Percentiles rank a stretch among this genome's conserved stretches.
These are phyloP conservation scores for Xylariaceae sp. DNA, from an alignment of 2,329 filamentous ascomycete species.

Conservation along the genomic window DNA sequence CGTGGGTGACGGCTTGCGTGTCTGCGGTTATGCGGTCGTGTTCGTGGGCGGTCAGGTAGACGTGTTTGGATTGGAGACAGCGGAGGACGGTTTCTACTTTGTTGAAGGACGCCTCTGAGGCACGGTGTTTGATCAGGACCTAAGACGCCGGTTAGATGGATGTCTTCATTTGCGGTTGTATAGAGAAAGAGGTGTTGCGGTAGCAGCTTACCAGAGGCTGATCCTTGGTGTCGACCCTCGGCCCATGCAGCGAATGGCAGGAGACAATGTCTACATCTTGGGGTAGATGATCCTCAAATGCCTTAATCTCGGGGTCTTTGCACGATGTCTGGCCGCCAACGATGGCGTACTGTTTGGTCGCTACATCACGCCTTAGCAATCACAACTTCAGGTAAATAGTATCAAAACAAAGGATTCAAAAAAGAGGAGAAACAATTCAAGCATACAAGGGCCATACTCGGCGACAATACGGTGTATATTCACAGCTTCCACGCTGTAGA, in stretches of 20 bases:
- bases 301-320: conserved; percentile 91
- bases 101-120: conserved; percentile 65
- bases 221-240: conserved; percentile 77
- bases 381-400: background rate
- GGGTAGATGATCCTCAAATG: conserved; percentile 86
- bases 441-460: conserved; percentile 86
- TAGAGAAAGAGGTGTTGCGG: background rate
- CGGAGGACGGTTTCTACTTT: conserved; percentile 78
- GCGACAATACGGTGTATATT: conserved; percentile 82
- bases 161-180: background rate
- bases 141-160: conserved; percentile 26
- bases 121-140: conserved; percentile 87
- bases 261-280: conserved; percentile 87
- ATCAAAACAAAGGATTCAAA: background rate
- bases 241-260: conserved; percentile 93
- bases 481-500: conserved; percentile 96
- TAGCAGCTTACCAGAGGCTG: conserved; percentile 69
- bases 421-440: conserved; percentile 16
- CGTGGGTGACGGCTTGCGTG: conserved; percentile 96
- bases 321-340: conserved; percentile 97
- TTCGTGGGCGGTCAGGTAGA: conserved; percentile 77
- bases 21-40: conserved; percentile 98
- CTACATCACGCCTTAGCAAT: conserved; percentile 40
- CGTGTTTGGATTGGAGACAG: conserved; percentile 79
- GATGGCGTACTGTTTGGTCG: conserved; percentile 90